phyloP scores from a whole-genome alignment of 176 grass and related monocot species.

The Carex parvula region DNA sequence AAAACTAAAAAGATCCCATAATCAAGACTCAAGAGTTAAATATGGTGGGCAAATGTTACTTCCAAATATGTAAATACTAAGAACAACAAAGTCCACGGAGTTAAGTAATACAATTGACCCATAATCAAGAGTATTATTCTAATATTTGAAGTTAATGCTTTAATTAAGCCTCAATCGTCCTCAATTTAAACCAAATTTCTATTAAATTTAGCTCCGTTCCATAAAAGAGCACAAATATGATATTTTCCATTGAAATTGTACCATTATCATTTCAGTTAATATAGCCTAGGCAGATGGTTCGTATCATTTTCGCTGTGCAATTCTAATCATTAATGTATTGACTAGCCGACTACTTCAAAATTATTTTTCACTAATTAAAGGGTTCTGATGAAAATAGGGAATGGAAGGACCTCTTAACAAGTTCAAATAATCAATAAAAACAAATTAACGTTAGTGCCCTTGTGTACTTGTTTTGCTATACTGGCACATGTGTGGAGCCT shows the following conservation, averaged over 20 bases:
- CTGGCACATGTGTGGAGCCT: too few relatives aligned
- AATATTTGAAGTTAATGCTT: not conserved
- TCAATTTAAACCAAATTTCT: not conserved
- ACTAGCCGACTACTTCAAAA: not conserved
- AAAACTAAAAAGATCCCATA: not conserved
- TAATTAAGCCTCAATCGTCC: not conserved
- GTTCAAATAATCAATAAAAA: not conserved
- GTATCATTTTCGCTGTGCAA: not conserved
- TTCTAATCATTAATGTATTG: not conserved
- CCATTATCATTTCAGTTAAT: not conserved
- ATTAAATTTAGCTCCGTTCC: not conserved
- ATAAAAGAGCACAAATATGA: not conserved
- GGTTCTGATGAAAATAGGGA: not conserved
- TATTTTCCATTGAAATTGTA: not conserved
- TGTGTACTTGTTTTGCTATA: too few relatives aligned
- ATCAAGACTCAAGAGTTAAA: not conserved
- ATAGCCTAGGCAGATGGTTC: not conserved
- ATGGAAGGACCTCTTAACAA: not conserved
- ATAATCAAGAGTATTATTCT: not conserved
- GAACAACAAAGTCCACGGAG: not conserved
- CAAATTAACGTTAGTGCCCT: not conserved
- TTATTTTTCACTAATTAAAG: not conserved
- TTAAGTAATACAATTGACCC: not conserved
- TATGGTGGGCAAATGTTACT: not conserved
- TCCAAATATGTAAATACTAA: not conserved